Evolutionary conservation across 441 rosid genomes (phyloP), one percentile per base, ranked within the genome.

Genomic region (Aquilaria agallochum): DNA sequence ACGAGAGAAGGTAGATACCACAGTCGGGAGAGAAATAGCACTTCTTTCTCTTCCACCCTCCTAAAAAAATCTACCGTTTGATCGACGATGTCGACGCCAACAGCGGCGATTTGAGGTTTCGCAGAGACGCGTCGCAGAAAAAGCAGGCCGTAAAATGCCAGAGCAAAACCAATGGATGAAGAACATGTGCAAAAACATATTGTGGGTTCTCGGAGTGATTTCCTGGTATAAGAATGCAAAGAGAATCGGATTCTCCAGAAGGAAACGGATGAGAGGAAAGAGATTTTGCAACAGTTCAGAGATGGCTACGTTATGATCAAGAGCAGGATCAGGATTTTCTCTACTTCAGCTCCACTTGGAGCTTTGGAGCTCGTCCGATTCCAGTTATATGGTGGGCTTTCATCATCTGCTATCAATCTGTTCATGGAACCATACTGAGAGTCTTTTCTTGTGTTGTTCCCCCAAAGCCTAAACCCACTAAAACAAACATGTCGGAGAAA

Each of bases 21-120:
- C 47, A 64, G 42, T 59, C 69, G 50, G 0, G 74, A 62, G 32
- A 64, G 49, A 47, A 60, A 74, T 20, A 81, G 64, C 83, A 95
- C 97, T 44, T 90, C 98, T 66, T 93, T 90, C 74, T 93, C 98
- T 31, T 90, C 98, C 13, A 69, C 76, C 56, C 88, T 93, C 33
- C 96, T 93, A 45, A 97, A 94, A 78, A 85, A 78, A 94, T 94
- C 69, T 94, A 87, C 82, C 88, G 95, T 54, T 88, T 96, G 46
- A 83, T 86, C 50, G 92, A 81, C 13, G 90, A 82, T 11, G 69
- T 76, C 5, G 78, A 69, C 53, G 51, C 70, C 0, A 77, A 70
- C 12, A 51, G 48, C 9, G 78, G 76, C 2, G 82, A 84, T 58
- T 63, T 73, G 73, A 72, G 53, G 53, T 75, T 76, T 15, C 49